A percentile compares a stretch with the other conserved stretches of the same genome.
Conservation (phyloP, 768 basidiomycete genomes). For the Pisolithus orientalis region DNA sequence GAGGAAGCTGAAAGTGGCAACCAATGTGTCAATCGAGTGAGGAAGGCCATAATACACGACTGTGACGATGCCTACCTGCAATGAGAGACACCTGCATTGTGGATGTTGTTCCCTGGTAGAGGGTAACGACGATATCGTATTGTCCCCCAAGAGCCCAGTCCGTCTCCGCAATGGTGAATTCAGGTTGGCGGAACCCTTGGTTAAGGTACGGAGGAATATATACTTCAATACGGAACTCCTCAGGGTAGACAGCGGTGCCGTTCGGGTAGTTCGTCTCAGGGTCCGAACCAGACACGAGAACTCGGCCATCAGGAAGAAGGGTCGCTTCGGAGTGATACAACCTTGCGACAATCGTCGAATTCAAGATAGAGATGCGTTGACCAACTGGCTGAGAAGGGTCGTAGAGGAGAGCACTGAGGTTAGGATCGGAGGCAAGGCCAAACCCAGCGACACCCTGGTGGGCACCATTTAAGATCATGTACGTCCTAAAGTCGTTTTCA, state of each 20-base stretch:
- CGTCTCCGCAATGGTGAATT: slow-evolving; percentile 46
- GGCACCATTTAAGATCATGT: slow-evolving; percentile 73
- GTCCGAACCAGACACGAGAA: slow-evolving; percentile 73
- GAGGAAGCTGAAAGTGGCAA: slow-evolving; percentile 45
- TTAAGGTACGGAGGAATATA: slow-evolving; percentile 87
- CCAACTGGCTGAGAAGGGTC: slow-evolving; percentile 55
- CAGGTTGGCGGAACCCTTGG: slow-evolving; percentile 55
- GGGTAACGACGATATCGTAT: slow-evolving; percentile 45
- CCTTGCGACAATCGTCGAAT: slow-evolving; percentile 64
- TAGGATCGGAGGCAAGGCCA: slow-evolving; percentile 59
- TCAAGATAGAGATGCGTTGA: slow-evolving; percentile 61
- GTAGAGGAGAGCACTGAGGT: slow-evolving; percentile 60
- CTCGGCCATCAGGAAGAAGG: slow-evolving; percentile 67
- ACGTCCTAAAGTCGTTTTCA: slow-evolving; percentile 43
- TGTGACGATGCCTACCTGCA: slow-evolving; percentile 39
- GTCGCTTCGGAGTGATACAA: slow-evolving; percentile 76
- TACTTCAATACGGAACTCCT: slow-evolving; percentile 74
- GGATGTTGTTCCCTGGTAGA: slow-evolving; percentile 34
- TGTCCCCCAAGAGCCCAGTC: slow-evolving; percentile 59
- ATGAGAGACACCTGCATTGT: slow-evolving; percentile 58
- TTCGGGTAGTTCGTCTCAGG: slow-evolving; percentile 45
- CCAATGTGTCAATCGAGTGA: slow-evolving; percentile 5
- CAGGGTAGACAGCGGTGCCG: slow-evolving; percentile 44
- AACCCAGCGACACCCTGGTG: slow-evolving; percentile 68
- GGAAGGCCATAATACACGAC: background rate